Percentiles rank a stretch among this genome's conserved stretches.
phyloP scores from a whole-genome alignment of 495 filamentous ascomycete species.

The Aspergillus panamensis region DNA sequence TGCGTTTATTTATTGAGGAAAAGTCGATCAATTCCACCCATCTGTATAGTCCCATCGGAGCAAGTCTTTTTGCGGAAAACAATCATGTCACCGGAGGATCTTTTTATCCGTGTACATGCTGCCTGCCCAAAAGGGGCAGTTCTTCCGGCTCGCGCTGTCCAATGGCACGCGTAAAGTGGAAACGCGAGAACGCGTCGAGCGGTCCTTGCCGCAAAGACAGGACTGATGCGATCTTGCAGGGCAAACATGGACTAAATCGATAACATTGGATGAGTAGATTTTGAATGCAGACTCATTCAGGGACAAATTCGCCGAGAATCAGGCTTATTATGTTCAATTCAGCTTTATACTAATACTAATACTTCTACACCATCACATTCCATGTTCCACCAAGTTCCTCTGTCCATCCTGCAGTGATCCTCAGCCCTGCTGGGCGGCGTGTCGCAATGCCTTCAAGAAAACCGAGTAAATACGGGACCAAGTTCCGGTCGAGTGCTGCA shows the following conservation, averaged over 20 bases:
- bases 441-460: slow-evolving; percentile 56
- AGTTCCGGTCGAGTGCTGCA: slow-evolving; percentile 47
- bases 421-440: slow-evolving; percentile 29
- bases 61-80: slow-evolving; percentile 8
- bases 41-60: background rate
- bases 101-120: slow-evolving; percentile 17
- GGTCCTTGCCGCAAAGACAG: slow-evolving; percentile 12
- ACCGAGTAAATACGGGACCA: slow-evolving; percentile 53
- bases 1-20: background rate
- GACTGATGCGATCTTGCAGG: slow-evolving; percentile 18
- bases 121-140: slow-evolving; percentile 21
- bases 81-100: slow-evolving; percentile 18
- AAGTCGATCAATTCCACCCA: background rate
- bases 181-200: slow-evolving; percentile 39
- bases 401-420: slow-evolving; percentile 18
- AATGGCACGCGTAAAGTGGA: slow-evolving; percentile 29
- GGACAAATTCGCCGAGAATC: background rate
- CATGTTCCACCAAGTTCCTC: slow-evolving; percentile 26
- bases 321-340: slow-evolving; percentile 9
- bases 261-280: slow-evolving; percentile 23
- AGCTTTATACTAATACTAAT: background rate
- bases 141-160: slow-evolving; percentile 28
- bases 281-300: background rate
- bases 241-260: slow-evolving; percentile 19
- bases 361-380: slow-evolving; percentile 10